A percentile compares a stretch with the other conserved stretches of the same genome.
Conservation (phyloP, 192 early-diverging fungal genomes). For the Irineochytrium annulatum region DNA sequence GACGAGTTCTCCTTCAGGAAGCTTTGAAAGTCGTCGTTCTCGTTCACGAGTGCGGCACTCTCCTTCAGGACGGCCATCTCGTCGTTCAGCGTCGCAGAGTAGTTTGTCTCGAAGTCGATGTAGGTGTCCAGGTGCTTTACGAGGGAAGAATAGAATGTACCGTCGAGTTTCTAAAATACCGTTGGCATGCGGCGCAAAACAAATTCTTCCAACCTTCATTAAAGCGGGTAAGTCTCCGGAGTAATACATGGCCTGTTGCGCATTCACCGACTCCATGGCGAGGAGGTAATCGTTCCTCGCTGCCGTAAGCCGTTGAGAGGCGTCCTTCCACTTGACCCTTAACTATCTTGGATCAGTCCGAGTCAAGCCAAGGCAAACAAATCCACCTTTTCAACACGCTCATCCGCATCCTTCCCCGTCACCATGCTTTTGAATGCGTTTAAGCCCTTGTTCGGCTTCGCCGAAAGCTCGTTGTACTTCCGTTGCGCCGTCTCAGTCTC, state of each 20-base stretch:
- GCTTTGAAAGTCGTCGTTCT: not conserved
- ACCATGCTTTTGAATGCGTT: slow-evolving; percentile 40
- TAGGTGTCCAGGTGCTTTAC: slow-evolving; percentile 22
- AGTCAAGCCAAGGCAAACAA: not conserved
- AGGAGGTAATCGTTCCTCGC: slow-evolving; percentile 47
- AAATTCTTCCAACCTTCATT: slow-evolving; percentile 27
- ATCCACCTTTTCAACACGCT: slow-evolving; percentile 35
- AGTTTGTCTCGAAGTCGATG: slow-evolving; percentile 19
- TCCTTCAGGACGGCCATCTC: not conserved
- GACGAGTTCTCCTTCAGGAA: slow-evolving; percentile 27
- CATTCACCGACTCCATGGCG: slow-evolving; percentile 31
- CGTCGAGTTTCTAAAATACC: slow-evolving; percentile 41
- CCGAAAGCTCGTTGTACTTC: slow-evolving; percentile 43
- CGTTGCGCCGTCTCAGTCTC: slow-evolving; percentile 35
- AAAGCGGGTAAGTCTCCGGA: slow-evolving; percentile 34
- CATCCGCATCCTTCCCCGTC: slow-evolving; percentile 39
- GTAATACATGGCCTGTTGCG: slow-evolving; percentile 32
- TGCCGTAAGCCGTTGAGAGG: slow-evolving; percentile 27
- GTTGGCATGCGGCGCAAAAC: not conserved
- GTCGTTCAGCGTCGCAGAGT: not conserved
- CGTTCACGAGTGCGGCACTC: not conserved
- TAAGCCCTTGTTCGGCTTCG: slow-evolving; percentile 43
- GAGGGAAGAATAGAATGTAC: slow-evolving; percentile 25
- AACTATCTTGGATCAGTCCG: slow-evolving; percentile 2
- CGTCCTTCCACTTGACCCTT: slow-evolving; percentile 37